Evolutionary conservation across 495 filamentous ascomycete genomes (phyloP).

Genomic region (Filosporella fistucella): DNA sequence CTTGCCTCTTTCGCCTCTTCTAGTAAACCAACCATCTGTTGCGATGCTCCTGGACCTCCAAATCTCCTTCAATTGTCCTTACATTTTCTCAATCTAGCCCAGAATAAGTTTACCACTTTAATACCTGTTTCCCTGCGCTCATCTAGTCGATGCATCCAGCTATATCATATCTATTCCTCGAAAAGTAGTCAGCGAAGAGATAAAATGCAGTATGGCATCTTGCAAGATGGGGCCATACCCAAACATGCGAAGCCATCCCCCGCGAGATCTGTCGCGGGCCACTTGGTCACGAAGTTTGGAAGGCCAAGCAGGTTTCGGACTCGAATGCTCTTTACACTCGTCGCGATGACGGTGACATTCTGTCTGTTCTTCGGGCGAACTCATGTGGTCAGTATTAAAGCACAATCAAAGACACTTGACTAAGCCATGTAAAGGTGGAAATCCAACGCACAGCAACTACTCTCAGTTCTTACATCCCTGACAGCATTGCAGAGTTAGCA

Average conservation of each 20-base stretch:
- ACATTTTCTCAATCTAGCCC: no score
- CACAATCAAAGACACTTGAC: neutral
- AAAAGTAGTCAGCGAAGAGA: neutral
- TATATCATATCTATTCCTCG: no score
- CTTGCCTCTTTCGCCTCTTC: no score
- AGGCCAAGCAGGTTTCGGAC: slow-evolving; percentile 6
- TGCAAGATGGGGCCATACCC: neutral
- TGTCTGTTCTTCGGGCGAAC: neutral
- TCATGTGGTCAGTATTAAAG: slow-evolving; percentile 1
- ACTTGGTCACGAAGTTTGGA: slow-evolving; percentile 2
- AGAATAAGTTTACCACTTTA: no score
- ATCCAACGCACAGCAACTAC: neutral
- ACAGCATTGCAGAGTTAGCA: neutral
- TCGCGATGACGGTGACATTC: neutral
- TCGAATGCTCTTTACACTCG: neutral
- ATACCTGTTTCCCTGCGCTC: no score
- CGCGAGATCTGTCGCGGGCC: slow-evolving; percentile 2
- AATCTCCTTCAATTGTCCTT: no score
- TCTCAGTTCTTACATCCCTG: neutral
- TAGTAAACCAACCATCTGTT: no score
- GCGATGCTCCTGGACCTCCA: no score
- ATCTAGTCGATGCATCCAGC: no score
- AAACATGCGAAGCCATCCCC: neutral
- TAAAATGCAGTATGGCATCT: neutral
- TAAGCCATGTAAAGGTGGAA: neutral